phyloP scores from a whole-genome alignment of 2,329 filamentous ascomycete genomes.

The Alternaria incomplexa region DNA sequence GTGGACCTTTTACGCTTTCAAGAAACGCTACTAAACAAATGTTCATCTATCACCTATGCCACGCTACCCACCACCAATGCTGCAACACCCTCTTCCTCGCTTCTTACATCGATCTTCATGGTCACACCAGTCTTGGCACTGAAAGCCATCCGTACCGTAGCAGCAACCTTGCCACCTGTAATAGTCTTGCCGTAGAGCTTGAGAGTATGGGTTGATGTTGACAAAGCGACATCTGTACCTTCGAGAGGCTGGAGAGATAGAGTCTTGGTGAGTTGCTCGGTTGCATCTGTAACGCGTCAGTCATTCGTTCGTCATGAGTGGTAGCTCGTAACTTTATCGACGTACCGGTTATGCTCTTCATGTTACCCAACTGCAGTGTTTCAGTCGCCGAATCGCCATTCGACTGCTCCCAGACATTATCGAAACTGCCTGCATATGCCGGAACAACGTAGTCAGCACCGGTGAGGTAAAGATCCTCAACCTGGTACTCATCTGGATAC shows the following conservation, averaged over 20 bases:
- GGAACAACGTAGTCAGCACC: slow-evolving; percentile 95
- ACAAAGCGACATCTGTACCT: slow-evolving; percentile 88
- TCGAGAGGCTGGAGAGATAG: slow-evolving; percentile 93
- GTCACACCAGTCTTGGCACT: slow-evolving; percentile 92
- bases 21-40: slow-evolving; percentile 2
- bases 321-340: background rate
- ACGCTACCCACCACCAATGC: slow-evolving; percentile 83
- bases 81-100: slow-evolving; percentile 91
- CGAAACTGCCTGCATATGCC: slow-evolving; percentile 92
- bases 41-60: slow-evolving; percentile 60
- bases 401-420: slow-evolving; percentile 92
- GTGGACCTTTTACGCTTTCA: slow-evolving; percentile 8
- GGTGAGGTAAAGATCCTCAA: slow-evolving; percentile 87
- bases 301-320: background rate
- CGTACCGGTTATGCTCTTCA: slow-evolving; percentile 92
- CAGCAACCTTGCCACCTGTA: slow-evolving; percentile 85
- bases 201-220: slow-evolving; percentile 87
- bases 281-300: slow-evolving; percentile 71
- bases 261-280: slow-evolving; percentile 84
- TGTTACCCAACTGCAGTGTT: slow-evolving; percentile 83
- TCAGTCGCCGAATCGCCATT: slow-evolving; percentile 90
- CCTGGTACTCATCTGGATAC: slow-evolving; percentile 97
- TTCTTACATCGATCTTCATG: slow-evolving; percentile 90
- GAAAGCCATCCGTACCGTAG: slow-evolving; percentile 89
- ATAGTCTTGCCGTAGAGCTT: slow-evolving; percentile 97